Evolutionary conservation across 140 eudicot genomes (phyloP).

Genomic region (Cichorium intybus): DNA sequence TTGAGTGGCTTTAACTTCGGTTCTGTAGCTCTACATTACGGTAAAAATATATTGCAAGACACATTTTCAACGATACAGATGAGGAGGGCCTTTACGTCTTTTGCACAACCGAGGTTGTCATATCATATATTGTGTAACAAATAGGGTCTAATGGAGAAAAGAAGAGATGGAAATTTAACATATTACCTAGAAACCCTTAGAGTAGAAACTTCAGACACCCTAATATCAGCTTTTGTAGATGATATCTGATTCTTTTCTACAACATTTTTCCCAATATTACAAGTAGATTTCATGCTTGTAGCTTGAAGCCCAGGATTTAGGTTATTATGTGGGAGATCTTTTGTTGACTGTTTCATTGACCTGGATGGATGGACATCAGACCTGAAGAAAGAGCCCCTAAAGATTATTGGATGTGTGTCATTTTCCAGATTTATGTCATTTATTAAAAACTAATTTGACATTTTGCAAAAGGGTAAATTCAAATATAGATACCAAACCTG

Average conservation of each 20-base stretch:
- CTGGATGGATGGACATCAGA: slow-evolving; percentile 35
- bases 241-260: slow-evolving; percentile 27
- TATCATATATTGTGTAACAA: not conserved
- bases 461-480: not conserved
- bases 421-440: slow-evolving; percentile 2
- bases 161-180: not conserved
- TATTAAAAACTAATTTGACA: not conserved
- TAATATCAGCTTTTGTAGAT: slow-evolving; percentile 32
- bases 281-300: slow-evolving; percentile 25
- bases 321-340: slow-evolving; percentile 29
- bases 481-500: slow-evolving; percentile 34
- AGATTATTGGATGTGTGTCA: not conserved
- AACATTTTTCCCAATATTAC: slow-evolving; percentile 22
- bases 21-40: slow-evolving; percentile 31
- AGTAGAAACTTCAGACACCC: slow-evolving; percentile 38
- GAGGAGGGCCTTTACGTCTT: not conserved
- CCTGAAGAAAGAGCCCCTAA: slow-evolving; percentile 30
- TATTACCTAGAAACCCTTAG: slow-evolving; percentile 45
- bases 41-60: not conserved
- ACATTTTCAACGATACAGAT: not conserved
- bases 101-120: not conserved
- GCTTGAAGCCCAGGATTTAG: slow-evolving; percentile 30
- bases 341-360: slow-evolving; percentile 28
- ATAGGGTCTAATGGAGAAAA: slow-evolving; percentile 5
- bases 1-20: slow-evolving; percentile 32